A percentile compares a stretch with the other conserved stretches of the same genome.
These are phyloP conservation scores for Mortierella sp. DNA, from an alignment of 371 early-diverging fungal genomes.

Conservation along the genomic window DNA sequence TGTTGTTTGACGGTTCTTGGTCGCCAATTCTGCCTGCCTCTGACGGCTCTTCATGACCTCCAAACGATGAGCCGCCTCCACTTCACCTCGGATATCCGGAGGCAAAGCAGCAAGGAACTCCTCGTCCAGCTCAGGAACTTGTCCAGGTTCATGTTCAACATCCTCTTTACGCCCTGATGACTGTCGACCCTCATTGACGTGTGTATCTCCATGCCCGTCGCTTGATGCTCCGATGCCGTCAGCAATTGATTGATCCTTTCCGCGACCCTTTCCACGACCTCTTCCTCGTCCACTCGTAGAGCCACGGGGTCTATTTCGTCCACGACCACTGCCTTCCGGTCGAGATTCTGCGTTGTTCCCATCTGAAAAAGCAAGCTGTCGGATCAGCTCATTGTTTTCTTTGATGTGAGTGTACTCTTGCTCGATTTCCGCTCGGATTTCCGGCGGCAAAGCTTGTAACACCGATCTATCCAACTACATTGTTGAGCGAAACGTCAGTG, in stretches of 20 bases:
- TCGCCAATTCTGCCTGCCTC: constrained; percentile 5
- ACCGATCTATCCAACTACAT: constrained; percentile 48
- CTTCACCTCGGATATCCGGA: constrained; percentile 35
- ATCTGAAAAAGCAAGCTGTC: constrained; percentile 17
- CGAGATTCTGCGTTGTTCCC: background rate
- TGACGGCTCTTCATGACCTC: constrained; percentile 24
- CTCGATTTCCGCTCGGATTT: constrained; percentile 53
- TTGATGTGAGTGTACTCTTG: constrained; percentile 46
- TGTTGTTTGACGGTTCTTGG: background rate
- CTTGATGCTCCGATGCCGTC: background rate
- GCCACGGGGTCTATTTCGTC: constrained; percentile 8
- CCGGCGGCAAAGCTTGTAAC: constrained; percentile 45
- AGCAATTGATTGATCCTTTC: background rate
- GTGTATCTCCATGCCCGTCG: background rate
- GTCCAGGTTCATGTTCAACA: background rate
- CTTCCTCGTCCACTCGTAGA: constrained; percentile 15
- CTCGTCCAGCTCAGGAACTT: constrained; percentile 18
- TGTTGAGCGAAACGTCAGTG: background rate
- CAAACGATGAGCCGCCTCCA: constrained; percentile 21
- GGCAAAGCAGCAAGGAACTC: constrained; percentile 40
- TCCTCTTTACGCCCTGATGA: background rate
- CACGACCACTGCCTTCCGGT: constrained; percentile 3
- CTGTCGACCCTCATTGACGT: background rate
- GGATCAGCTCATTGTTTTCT: constrained; percentile 36
- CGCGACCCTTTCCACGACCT: constrained; percentile 8